Conservation (phyloP, 2,329 filamentous ascomycete species). For the Trichoderma arundinaceum region DNA sequence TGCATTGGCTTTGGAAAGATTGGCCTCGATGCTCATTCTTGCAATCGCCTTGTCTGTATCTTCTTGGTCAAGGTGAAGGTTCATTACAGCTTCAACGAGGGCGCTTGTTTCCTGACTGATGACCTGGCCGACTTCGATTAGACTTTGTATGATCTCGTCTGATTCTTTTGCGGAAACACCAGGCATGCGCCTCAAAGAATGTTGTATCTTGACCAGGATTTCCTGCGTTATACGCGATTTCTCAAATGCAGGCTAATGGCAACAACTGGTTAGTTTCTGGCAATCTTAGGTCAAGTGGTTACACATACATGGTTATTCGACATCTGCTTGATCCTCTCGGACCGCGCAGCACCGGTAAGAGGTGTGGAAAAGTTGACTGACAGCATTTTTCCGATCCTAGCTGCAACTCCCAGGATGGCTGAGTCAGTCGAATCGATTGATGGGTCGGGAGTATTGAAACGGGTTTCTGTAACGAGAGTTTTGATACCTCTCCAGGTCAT, state of each 20-base stretch:
- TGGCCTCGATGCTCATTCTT: slow-evolving; percentile 48
- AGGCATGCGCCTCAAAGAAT: slow-evolving; percentile 48
- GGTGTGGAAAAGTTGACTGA: slow-evolving; percentile 50
- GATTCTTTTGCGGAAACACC: slow-evolving; percentile 46
- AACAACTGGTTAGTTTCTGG: neutral
- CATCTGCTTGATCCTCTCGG: slow-evolving; percentile 48
- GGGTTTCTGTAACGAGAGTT: neutral
- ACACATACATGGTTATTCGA: slow-evolving; percentile 47
- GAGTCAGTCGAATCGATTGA: neutral
- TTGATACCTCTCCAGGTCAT: slow-evolving; percentile 11
- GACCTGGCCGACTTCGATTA: slow-evolving; percentile 47
- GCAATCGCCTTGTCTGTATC: slow-evolving; percentile 48
- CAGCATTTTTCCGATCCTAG: slow-evolving; percentile 40
- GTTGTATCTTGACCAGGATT: slow-evolving; percentile 47
- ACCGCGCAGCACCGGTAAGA: slow-evolving; percentile 45
- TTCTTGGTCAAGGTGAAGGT: slow-evolving; percentile 46
- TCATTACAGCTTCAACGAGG: slow-evolving; percentile 48
- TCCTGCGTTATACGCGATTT: slow-evolving; percentile 45
- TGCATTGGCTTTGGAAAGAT: slow-evolving; percentile 44
- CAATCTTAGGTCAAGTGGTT: neutral
- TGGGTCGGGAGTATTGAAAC: slow-evolving; percentile 10
- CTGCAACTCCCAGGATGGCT: neutral
- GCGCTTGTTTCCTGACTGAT: slow-evolving; percentile 48
- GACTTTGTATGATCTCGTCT: slow-evolving; percentile 43
- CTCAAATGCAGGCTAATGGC: slow-evolving; percentile 44